phyloP scores from a whole-genome alignment of 495 filamentous ascomycete genomes.

The Xylaria cubensis region DNA sequence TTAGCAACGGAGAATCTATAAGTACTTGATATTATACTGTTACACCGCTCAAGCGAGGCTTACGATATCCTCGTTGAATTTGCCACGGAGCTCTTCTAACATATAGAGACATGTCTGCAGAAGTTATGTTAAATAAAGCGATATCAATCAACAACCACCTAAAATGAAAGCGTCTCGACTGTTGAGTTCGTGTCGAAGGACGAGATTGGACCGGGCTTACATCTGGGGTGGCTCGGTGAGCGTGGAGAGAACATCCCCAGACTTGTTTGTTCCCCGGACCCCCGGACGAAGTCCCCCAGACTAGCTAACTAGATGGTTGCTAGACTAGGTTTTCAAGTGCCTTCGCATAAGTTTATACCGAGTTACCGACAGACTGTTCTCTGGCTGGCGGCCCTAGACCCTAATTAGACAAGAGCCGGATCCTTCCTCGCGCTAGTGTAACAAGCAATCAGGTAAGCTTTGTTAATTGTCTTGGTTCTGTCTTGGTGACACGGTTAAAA shows the following conservation, averaged over 20 bases:
- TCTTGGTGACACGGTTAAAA: too few species aligned
- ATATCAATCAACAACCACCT: neutral
- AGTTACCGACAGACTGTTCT: neutral
- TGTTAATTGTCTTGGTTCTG: neutral
- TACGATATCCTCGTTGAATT: neutral
- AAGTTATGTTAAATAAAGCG: neutral
- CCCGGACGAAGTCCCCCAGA: neutral
- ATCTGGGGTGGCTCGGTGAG: neutral
- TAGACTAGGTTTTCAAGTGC: neutral
- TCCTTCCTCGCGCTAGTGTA: neutral
- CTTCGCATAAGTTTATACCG: neutral
- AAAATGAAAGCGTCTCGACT: neutral
- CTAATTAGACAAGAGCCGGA: neutral
- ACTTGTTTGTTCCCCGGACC: neutral
- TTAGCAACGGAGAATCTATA: neutral
- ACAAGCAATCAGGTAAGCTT: neutral
- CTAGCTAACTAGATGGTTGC: neutral
- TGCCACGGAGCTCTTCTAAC: neutral
- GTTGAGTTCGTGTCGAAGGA: neutral
- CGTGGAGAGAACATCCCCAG: constrained; percentile 7
- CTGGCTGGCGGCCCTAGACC: neutral
- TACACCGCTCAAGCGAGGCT: neutral
- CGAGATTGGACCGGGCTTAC: neutral
- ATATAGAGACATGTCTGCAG: neutral
- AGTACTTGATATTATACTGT: neutral